Percentiles rank a stretch among this genome's conserved stretches.
Evolutionary conservation across 495 filamentous ascomycete genomes (phyloP).

Genomic region (Margaritispora aquatica): DNA sequence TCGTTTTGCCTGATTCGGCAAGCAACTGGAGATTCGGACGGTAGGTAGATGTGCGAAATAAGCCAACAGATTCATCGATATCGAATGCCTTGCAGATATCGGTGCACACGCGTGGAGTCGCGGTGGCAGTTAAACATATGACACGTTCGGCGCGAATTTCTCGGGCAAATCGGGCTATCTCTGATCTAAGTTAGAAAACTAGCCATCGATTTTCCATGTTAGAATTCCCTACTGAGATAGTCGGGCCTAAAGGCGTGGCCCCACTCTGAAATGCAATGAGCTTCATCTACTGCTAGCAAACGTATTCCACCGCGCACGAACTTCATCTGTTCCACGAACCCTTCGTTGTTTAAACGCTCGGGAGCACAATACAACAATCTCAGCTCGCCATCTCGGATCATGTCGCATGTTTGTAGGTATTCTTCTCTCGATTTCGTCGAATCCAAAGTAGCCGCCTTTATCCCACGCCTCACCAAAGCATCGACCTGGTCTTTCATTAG

Average conservation of each 20-base stretch:
- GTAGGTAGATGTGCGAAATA: constrained; percentile 53
- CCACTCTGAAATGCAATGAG: constrained; percentile 58
- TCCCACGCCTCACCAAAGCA: constrained; percentile 36
- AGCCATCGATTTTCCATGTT: background rate
- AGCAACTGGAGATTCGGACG: constrained; percentile 46
- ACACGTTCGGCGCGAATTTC: constrained; percentile 52
- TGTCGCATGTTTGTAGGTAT: constrained; percentile 36
- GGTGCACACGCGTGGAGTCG: constrained; percentile 44
- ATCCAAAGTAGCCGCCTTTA: constrained; percentile 46
- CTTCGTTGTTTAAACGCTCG: constrained; percentile 52
- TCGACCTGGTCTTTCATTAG: constrained; percentile 57
- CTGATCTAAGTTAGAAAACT: constrained; percentile 2
- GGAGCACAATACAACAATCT: constrained; percentile 53
- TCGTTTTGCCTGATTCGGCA: constrained; percentile 36
- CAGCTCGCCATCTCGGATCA: constrained; percentile 36
- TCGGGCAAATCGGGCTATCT: constrained; percentile 48
- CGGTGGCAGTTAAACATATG: constrained; percentile 46
- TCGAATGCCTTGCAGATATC: constrained; percentile 48
- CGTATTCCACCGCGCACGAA: constrained; percentile 44
- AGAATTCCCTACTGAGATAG: constrained; percentile 38
- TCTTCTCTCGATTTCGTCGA: constrained; percentile 43
- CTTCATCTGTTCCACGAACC: constrained; percentile 48
- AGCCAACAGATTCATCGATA: constrained; percentile 32
- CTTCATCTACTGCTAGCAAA: constrained; percentile 52
- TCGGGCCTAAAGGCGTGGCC: constrained; percentile 53